Base-by-base conservation (phyloP, 2,329 filamentous ascomycete genomes). In the Aspergillus fischeri region DNA sequence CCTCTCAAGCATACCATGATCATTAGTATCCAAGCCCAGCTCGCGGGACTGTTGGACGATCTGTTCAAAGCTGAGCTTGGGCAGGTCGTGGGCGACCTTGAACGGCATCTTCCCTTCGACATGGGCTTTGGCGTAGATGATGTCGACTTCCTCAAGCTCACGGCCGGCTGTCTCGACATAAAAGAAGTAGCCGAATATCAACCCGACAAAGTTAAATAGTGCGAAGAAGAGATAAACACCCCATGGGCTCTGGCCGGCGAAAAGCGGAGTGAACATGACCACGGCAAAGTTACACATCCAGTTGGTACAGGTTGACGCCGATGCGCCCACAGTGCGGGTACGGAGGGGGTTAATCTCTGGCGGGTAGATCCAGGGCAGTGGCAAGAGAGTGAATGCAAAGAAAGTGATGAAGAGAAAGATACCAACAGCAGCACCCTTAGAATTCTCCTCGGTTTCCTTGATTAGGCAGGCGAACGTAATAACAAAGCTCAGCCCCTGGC, bases 331-430 rank as follows among this genome's bases (percentile, higher is more conserved):
- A 49, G 79, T 78, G 52, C 81, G 76, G 35, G 79, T 83, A 65
- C 78, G 79, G 68, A 81, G 75, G 3, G 81, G 80, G 64, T 80
- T 80, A 68, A 81, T 74, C 58, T 81, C 81, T 51, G 80, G 76
- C 0, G 78, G 72, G 58, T 73, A 71, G 53, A 71, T 59, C 84
- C 83, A 88, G 2, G 84, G 84, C 25, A 86, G 77, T 9, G 84
- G 83, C 4, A 86, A 68, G 78, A 82, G 84, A 0, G 83, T 86
- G 0, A 85, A 84, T 11, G 85, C 86, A 60, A 88, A 88, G 60
- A 84, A 86, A 6, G 80, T 80, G 60, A 88, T 88, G 71, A 87
- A 89, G 3, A 83, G 81, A 73, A 89, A 89, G 29, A 89, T 73
- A 56, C 85, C 86, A 1, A 87, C 84, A 7, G 77, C 65, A 20